Base-by-base conservation (phyloP, 1,139 yeast species). In the Hansenula sp. region DNA sequence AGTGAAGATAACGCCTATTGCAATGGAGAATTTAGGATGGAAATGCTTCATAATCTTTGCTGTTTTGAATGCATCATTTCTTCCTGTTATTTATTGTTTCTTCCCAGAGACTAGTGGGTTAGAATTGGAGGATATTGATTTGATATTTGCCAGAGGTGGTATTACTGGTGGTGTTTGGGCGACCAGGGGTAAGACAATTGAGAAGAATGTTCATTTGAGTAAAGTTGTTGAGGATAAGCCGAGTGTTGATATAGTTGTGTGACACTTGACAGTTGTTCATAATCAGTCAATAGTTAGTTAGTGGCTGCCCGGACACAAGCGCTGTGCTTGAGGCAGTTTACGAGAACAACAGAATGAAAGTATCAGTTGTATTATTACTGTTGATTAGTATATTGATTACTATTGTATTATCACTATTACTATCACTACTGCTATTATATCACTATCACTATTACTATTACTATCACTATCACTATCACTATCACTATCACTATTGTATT, bases 31-130 rank as follows among this genome's bases (percentile, higher is more conserved):
- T 43, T 60, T 70, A 2, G 67, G 67, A 35, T 71, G 72, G 73
- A 74, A 68, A 43, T 64, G 68, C 45, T 71, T 68, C 54, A 54
- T 68, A 41, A 67, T 68, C 63, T 68, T 65, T 55, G 70, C 70
- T 24, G 38, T 59, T 33, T 63, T 77, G 47, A 70, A 70, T 57
- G 65, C 62, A 48, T 32, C 57, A 17, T 69, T 79, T 68, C 67
- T 81, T 36, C 88, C 88, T 31, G 51, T 71, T 55, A 84, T 83
- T 44, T 83, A 66, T 70, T 76, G 83, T 70, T 83, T 76, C 66
- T 80, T 77, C 59, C 85, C 85, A 35, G 86, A 81, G 66, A 81
- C 86, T 35, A 77, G 82, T 9, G 80, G 81, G 47, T 71, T 83
- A 58, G 68, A 81, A 32, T 67, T 81, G 58, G 86, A 80, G 60